phyloP scores from a whole-genome alignment of 805 yeast genomes.

The Schwanniomyces occidentalis region DNA sequence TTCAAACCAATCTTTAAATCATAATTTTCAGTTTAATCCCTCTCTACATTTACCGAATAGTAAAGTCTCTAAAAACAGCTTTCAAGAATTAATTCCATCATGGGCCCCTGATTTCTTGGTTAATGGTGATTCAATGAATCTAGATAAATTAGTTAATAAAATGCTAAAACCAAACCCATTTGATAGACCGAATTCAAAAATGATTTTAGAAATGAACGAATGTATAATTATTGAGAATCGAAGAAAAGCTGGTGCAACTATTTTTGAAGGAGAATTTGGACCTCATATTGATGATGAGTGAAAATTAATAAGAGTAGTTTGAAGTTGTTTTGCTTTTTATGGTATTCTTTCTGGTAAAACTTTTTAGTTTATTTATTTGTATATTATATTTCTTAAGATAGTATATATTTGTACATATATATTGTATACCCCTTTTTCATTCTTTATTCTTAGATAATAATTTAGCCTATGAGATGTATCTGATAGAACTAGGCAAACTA shows the following conservation, averaged over 20 bases:
- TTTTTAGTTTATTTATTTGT: too few relatives aligned
- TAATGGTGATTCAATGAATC: slow-evolving; percentile 49
- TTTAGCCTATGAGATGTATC: too few relatives aligned
- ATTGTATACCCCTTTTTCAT: too few relatives aligned
- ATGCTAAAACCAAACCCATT: slow-evolving; percentile 87
- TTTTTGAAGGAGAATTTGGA: slow-evolving; percentile 95
- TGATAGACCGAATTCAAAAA: slow-evolving; percentile 76
- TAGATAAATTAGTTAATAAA: slow-evolving; percentile 80
- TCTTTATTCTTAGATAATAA: too few relatives aligned
- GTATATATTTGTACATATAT: too few relatives aligned
- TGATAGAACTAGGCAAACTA: too few relatives aligned
- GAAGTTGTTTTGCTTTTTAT: too few relatives aligned
- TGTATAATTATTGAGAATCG: slow-evolving; percentile 74
- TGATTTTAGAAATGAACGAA: slow-evolving; percentile 70
- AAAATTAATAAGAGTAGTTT: too few relatives aligned
- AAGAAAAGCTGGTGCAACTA: slow-evolving; percentile 88
- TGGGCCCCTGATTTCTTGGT: slow-evolving; percentile 89
- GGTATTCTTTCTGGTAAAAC: too few relatives aligned
- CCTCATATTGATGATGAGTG: slow-evolving; percentile 42
- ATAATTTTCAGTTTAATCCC: slow-evolving; percentile 2
- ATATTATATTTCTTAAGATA: too few relatives aligned
- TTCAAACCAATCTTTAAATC: slow-evolving; percentile 7
- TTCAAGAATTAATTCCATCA: slow-evolving; percentile 53
- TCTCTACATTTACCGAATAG: neutral
- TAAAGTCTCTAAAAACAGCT: slow-evolving; percentile 4